Evolutionary conservation across 768 basidiomycete genomes (phyloP).

Genomic region (Lactarius sanguifluus): DNA sequence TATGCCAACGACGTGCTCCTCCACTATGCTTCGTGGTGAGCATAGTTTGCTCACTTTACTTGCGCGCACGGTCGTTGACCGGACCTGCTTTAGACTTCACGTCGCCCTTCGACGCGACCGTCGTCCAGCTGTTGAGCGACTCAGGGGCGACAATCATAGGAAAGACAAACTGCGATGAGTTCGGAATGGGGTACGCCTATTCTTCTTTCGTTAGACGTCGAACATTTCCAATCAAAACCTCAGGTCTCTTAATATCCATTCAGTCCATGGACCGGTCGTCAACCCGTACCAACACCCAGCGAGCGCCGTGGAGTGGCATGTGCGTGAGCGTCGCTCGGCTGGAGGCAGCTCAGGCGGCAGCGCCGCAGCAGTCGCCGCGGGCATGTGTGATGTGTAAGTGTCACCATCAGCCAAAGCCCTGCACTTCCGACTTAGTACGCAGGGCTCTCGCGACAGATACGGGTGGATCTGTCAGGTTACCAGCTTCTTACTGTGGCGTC

Average conservation of each 20-base stretch:
- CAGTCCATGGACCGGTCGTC: conserved; percentile 70
- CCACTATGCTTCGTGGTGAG: conserved; percentile 66
- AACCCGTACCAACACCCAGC: conserved; percentile 59
- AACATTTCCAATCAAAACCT: not conserved
- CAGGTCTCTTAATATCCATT: conserved; percentile 77
- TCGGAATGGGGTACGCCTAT: conserved; percentile 88
- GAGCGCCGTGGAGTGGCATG: conserved; percentile 32
- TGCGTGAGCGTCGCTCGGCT: conserved; percentile 56
- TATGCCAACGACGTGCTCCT: conserved; percentile 76
- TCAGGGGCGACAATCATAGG: conserved; percentile 75
- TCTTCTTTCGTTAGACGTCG: not conserved
- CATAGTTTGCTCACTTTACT: not conserved
- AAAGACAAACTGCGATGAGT: conserved; percentile 96
- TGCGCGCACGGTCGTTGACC: not conserved
- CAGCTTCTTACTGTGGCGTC: conserved; percentile 91
- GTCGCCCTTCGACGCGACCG: conserved; percentile 87
- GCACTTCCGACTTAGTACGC: not conserved
- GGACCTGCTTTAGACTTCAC: conserved; percentile 52
- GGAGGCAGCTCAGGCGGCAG: conserved; percentile 96
- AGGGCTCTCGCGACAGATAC: conserved; percentile 95
- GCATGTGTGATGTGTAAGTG: conserved; percentile 80
- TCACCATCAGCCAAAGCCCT: not conserved
- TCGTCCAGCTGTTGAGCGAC: conserved; percentile 58
- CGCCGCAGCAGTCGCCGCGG: conserved; percentile 87
- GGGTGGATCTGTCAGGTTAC: conserved; percentile 89